These are phyloP conservation scores for Begonia peltatifolia DNA, from an alignment of 306 rosid species.

Conservation along the genomic window DNA sequence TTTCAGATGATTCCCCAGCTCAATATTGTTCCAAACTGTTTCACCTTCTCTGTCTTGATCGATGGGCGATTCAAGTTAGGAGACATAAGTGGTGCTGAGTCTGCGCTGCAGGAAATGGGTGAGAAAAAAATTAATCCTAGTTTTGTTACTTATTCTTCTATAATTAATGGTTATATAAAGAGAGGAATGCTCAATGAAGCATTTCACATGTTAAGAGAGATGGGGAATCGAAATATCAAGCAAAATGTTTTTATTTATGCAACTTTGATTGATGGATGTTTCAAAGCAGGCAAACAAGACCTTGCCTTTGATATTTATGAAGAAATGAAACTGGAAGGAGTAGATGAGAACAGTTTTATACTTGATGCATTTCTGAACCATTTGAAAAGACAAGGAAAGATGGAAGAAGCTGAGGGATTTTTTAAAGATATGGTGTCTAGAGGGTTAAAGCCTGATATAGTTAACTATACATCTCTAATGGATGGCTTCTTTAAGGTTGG, in stretches of 20 bases:
- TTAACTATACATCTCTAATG: conserved; percentile 65
- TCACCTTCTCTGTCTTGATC: conserved; percentile 59
- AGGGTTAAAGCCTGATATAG: conserved; percentile 51
- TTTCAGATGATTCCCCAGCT: conserved; percentile 34
- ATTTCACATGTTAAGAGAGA: conserved; percentile 35
- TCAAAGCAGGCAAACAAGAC: conserved; percentile 50
- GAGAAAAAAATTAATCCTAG: conserved; percentile 43
- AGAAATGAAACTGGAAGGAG: conserved; percentile 52
- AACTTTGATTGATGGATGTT: conserved; percentile 45
- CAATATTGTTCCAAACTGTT: conserved; percentile 45
- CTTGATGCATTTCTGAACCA: conserved; percentile 66
- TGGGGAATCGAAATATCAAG: conserved; percentile 37
- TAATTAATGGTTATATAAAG: conserved; percentile 64
- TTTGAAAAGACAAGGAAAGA: conserved; percentile 52
- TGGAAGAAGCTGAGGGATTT: conserved; percentile 48
- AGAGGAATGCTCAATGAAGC: conserved; percentile 67
- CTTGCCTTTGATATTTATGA: conserved; percentile 44
- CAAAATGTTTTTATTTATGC: conserved; percentile 62
- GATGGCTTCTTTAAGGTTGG: conserved; percentile 69
- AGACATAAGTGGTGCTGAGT: conserved; percentile 47
- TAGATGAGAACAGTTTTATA: conserved; percentile 45
- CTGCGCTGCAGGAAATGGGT: conserved; percentile 44
- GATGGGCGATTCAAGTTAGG: conserved; percentile 66
- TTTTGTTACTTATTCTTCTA: conserved; percentile 53
- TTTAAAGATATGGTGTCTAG: conserved; percentile 42